Evolutionary conservation across 352 stramenopile genomes (phyloP).

Genomic region (Pythium rhizo-oryzae): DNA sequence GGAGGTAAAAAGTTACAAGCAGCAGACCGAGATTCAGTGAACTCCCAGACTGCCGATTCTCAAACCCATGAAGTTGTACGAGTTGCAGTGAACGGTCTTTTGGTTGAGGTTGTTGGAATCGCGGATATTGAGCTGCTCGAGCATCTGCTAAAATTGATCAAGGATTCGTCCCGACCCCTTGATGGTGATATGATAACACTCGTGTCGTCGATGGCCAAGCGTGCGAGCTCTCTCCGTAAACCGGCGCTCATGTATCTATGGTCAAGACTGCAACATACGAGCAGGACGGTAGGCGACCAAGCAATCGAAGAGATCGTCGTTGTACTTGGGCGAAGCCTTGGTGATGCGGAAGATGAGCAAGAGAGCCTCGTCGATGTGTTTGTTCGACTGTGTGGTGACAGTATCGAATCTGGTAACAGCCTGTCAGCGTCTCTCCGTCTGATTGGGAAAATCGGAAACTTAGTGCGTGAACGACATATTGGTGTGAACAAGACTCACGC

Average conservation of each 20-base stretch:
- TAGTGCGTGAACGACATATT: slow-evolving; percentile 1
- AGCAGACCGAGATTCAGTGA: background rate
- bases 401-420: background rate
- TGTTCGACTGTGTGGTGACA: slow-evolving; percentile 19
- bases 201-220: slow-evolving; percentile 15
- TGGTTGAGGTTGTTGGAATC: slow-evolving; percentile 62
- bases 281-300: slow-evolving; percentile 6
- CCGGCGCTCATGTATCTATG: slow-evolving; percentile 50
- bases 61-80: slow-evolving; percentile 54
- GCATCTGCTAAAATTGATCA: slow-evolving; percentile 37
- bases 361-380: slow-evolving; percentile 17
- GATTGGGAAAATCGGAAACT: slow-evolving; percentile 11
- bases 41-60: background rate
- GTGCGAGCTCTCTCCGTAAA: slow-evolving; percentile 24
- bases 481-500: background rate
- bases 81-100: slow-evolving; percentile 43
- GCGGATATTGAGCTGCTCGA: slow-evolving; percentile 28
- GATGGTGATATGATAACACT: slow-evolving; percentile 14
- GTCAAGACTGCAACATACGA: slow-evolving; percentile 20
- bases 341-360: background rate
- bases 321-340: slow-evolving; percentile 15
- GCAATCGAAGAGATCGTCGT: slow-evolving; percentile 25
- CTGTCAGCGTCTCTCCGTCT: slow-evolving; percentile 23
- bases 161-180: background rate
- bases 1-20: slow-evolving; percentile 21